A percentile compares a stretch with the other conserved stretches of the same genome.
Evolutionary conservation across 2,329 filamentous ascomycete species (phyloP).

Genomic region (Ceratocystis albifundus): DNA sequence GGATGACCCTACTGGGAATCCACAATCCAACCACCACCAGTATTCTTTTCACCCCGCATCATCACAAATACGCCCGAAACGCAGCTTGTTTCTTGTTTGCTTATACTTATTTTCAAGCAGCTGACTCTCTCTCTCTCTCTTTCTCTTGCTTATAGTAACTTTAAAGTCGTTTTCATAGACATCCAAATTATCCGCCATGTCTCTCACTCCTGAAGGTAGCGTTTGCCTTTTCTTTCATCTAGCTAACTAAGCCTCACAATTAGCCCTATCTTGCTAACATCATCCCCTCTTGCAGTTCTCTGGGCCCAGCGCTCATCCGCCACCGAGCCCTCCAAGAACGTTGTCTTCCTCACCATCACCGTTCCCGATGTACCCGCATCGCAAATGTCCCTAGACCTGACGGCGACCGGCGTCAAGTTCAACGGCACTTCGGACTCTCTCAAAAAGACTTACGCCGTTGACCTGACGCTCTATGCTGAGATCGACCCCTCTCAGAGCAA

Average conservation of each 20-base stretch:
- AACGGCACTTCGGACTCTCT: slow-evolving; percentile 70
- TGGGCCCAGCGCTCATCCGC: slow-evolving; percentile 94
- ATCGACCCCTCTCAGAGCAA: slow-evolving; percentile 79
- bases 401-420: slow-evolving; percentile 67
- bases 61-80: slow-evolving; percentile 13
- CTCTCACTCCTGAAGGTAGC: slow-evolving; percentile 33
- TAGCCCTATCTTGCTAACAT: background rate
- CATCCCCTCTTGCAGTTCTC: slow-evolving; percentile 51
- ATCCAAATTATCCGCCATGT: slow-evolving; percentile 16
- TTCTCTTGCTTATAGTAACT: slow-evolving; percentile 25
- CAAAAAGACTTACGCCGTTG: slow-evolving; percentile 76
- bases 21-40: background rate
- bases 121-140: background rate
- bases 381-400: slow-evolving; percentile 71
- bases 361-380: slow-evolving; percentile 71
- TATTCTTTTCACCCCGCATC: slow-evolving; percentile 19
- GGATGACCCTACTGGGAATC: background rate
- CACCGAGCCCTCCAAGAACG: slow-evolving; percentile 75
- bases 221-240: slow-evolving; percentile 22
- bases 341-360: slow-evolving; percentile 83
- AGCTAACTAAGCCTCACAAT: background rate
- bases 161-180: slow-evolving; percentile 22
- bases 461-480: slow-evolving; percentile 79
- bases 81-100: background rate
- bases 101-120: background rate